Evolutionary conservation across 139 green algal species (phyloP).

Genomic region (Pseudopediastrum boryanum): DNA sequence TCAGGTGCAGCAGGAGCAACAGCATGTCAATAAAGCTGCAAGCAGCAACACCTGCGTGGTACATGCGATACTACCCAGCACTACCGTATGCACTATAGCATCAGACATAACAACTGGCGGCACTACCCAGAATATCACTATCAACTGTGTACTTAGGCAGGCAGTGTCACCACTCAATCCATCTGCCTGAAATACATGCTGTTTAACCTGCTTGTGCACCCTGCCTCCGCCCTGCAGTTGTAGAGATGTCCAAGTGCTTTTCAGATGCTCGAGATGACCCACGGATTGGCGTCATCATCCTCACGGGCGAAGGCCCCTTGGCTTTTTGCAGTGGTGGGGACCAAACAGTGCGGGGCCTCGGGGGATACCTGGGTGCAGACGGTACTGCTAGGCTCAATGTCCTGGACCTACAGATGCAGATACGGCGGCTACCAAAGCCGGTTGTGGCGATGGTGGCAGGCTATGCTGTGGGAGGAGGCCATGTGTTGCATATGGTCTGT

Average conservation of each 20-base stretch:
- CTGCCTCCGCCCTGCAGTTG: constrained; percentile 57
- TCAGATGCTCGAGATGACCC: constrained; percentile 89
- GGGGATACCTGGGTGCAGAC: constrained; percentile 93
- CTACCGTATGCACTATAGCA: too few relatives aligned
- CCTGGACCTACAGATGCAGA: constrained; percentile 94
- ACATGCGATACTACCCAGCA: too few relatives aligned
- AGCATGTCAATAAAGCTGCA: too few relatives aligned
- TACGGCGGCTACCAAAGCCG: constrained; percentile 92
- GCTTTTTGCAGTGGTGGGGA: constrained; percentile 98
- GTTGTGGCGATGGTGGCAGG: constrained; percentile 96
- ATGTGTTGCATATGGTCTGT: constrained; percentile 99
- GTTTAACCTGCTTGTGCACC: too few relatives aligned
- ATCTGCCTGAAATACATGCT: too few relatives aligned
- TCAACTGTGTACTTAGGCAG: too few relatives aligned
- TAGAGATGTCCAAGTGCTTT: constrained; percentile 92
- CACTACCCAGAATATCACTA: too few relatives aligned
- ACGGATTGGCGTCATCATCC: constrained; percentile 88
- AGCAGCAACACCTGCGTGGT: too few relatives aligned
- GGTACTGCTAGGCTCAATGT: constrained; percentile 92
- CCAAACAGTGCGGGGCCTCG: constrained; percentile 87
- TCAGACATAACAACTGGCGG: too few relatives aligned
- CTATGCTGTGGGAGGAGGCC: constrained; percentile 95
- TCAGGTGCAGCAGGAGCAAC: too few relatives aligned
- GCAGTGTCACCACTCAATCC: too few relatives aligned
- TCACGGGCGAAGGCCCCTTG: constrained; percentile 83